A percentile compares a stretch with the other conserved stretches of the same genome.
These are phyloP conservation scores for Bacidia gigantensis DNA, from an alignment of 495 filamentous ascomycete genomes.

Conservation along the genomic window DNA sequence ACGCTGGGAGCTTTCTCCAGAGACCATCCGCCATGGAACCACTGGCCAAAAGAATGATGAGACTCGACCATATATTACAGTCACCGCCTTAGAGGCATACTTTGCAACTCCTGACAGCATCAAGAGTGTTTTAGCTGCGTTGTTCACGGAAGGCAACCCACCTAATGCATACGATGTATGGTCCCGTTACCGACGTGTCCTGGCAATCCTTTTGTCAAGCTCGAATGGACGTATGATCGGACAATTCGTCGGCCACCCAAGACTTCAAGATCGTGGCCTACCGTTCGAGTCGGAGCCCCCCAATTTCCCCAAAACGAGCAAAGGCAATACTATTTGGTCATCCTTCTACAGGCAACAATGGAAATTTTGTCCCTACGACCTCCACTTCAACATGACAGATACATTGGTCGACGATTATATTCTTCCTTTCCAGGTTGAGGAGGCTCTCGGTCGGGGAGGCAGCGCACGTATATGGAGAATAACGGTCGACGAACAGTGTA, in stretches of 20 bases:
- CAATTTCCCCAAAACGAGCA: neutral
- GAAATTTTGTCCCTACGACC: slow-evolving; percentile 4
- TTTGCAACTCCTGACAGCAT: neutral
- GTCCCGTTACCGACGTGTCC: slow-evolving; percentile 1
- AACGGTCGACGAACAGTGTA: neutral
- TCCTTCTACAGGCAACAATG: slow-evolving; percentile 3
- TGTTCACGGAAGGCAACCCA: neutral
- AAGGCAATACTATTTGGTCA: neutral
- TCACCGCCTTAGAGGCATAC: neutral
- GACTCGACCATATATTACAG: neutral
- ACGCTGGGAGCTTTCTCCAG: neutral
- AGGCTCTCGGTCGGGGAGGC: slow-evolving; percentile 2
- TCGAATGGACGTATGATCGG: slow-evolving; percentile 1
- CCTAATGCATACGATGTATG: neutral
- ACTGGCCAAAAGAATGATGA: neutral
- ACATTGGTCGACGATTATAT: neutral
- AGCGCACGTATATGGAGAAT: slow-evolving; percentile 5
- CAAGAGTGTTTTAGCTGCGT: neutral
- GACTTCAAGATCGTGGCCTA: neutral
- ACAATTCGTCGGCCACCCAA: neutral
- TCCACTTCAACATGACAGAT: slow-evolving; percentile 5
- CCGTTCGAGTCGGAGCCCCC: neutral
- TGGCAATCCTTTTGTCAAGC: slow-evolving; percentile 5
- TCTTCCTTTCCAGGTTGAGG: slow-evolving; percentile 1
- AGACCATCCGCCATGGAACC: neutral